Evolutionary conservation across 257 asterid species (phyloP).

Genomic region (Scutellaria barbata): DNA sequence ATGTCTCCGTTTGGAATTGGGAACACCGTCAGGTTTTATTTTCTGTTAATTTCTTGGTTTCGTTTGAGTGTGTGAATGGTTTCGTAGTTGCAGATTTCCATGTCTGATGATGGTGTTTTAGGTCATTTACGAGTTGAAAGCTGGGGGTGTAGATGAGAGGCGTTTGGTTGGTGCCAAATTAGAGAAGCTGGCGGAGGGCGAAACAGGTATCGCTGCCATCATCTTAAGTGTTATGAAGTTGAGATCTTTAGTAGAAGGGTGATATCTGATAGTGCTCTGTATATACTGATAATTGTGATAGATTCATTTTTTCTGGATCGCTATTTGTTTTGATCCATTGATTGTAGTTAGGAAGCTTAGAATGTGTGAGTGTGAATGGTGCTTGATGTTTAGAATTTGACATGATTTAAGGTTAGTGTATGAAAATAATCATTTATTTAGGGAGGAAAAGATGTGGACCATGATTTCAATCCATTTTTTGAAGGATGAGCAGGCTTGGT

Average conservation of each 20-base stretch:
- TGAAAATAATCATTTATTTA: conserved; percentile 20
- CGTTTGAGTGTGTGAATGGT: conserved; percentile 3
- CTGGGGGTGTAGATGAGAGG: conserved; percentile 98
- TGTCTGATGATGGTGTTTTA: conserved; percentile 35
- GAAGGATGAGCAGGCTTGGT: conserved; percentile 1
- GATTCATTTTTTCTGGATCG: neutral
- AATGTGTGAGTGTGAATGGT: neutral
- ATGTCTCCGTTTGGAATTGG: conserved; percentile 99
- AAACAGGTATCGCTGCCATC: conserved; percentile 56
- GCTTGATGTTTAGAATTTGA: conserved; percentile 7
- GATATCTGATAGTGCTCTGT: conserved; percentile 5
- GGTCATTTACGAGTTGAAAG: conserved; percentile 98
- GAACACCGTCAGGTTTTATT: conserved; percentile 91
- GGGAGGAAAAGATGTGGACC: conserved; percentile 25
- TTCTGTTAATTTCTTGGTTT: neutral
- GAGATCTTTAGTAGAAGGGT: conserved; percentile 10
- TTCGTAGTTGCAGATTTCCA: conserved; percentile 14
- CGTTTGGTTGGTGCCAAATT: conserved; percentile 97
- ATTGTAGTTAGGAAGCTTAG: conserved; percentile 17
- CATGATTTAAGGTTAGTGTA: conserved; percentile 9
- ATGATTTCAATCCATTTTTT: conserved; percentile 3
- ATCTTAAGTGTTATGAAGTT: conserved; percentile 1
- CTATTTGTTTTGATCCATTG: neutral
- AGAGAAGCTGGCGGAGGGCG: conserved; percentile 99
- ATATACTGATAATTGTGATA: conserved; percentile 18